Percentiles rank a stretch among this genome's conserved stretches.
Conservation (phyloP, 148 eudicot species). For the Vaccinium vitisidaea region DNA sequence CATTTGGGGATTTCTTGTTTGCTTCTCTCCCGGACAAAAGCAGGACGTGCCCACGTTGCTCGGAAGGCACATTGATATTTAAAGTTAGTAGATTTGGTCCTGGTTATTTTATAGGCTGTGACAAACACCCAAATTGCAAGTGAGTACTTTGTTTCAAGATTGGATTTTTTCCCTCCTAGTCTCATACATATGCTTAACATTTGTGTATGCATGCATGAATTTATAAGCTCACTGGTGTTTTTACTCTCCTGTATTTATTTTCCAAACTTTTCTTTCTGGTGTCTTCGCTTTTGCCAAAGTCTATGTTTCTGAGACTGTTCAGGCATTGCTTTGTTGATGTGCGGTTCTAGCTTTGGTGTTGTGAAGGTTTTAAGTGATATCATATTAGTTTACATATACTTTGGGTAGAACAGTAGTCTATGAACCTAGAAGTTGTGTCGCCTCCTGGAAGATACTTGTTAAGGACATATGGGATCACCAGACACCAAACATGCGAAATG, state of each 20-base stretch:
- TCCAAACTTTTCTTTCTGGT: not conserved
- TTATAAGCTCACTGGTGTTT: not conserved
- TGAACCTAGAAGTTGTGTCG: not conserved
- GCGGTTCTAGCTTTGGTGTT: not conserved
- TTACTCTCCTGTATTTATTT: not conserved
- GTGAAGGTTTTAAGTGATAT: not conserved
- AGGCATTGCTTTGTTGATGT: not conserved
- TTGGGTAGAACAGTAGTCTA: not conserved
- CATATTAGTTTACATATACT: not conserved
- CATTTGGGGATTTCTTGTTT: slow-evolving; percentile 71
- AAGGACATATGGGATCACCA: not conserved
- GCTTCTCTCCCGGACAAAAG: slow-evolving; percentile 68
- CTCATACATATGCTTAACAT: not conserved
- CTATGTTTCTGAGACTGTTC: not conserved
- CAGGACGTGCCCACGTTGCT: slow-evolving; percentile 88
- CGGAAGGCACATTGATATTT: slow-evolving; percentile 72
- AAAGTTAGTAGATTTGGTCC: slow-evolving; percentile 91
- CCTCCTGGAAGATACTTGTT: not conserved
- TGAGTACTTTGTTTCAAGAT: slow-evolving; percentile 38
- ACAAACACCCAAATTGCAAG: slow-evolving; percentile 97
- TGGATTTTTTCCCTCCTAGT: not conserved
- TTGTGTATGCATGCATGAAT: not conserved
- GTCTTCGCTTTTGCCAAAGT: not conserved
- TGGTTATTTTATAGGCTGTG: slow-evolving; percentile 96
- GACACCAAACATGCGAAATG: not conserved